phyloP scores from a whole-genome alignment of 192 early-diverging fungal species.

The Globomyces pollinis-pini region DNA sequence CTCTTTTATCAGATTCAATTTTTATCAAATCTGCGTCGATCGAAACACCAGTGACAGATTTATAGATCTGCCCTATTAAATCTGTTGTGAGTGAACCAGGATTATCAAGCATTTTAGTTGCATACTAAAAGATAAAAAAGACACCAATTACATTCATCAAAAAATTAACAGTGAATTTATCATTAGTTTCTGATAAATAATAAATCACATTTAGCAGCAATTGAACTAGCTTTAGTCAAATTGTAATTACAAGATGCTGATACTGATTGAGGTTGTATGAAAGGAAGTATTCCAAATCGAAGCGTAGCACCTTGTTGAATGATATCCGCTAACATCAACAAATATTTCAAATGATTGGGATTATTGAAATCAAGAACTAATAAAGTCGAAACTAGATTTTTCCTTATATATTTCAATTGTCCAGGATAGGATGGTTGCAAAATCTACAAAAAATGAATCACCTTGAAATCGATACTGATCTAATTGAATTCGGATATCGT shows the following conservation, averaged over 20 bases:
- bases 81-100: too few species aligned
- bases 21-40: neutral
- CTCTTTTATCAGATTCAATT: neutral
- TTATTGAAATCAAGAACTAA: slow-evolving; percentile 68
- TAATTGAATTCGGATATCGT: neutral
- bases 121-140: neutral
- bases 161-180: too few species aligned
- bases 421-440: slow-evolving; percentile 55
- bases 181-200: too few species aligned
- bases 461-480: too few species aligned
- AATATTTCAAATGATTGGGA: slow-evolving; percentile 49
- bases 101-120: neutral
- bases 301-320: too few species aligned
- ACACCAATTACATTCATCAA: neutral
- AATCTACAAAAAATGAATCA: slow-evolving; percentile 39
- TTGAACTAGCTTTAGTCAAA: neutral
- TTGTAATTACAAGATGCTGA: too few species aligned
- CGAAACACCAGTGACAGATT: neutral
- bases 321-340: too few species aligned
- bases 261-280: too few species aligned
- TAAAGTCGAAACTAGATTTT: slow-evolving; percentile 69
- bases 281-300: neutral
- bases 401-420: slow-evolving; percentile 66
- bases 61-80: neutral
- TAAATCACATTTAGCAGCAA: slow-evolving; percentile 20